A percentile compares a stretch with the other conserved stretches of the same genome.
phyloP scores from a whole-genome alignment of 1,139 yeast species.

The Magnusiomyces magnusii region DNA sequence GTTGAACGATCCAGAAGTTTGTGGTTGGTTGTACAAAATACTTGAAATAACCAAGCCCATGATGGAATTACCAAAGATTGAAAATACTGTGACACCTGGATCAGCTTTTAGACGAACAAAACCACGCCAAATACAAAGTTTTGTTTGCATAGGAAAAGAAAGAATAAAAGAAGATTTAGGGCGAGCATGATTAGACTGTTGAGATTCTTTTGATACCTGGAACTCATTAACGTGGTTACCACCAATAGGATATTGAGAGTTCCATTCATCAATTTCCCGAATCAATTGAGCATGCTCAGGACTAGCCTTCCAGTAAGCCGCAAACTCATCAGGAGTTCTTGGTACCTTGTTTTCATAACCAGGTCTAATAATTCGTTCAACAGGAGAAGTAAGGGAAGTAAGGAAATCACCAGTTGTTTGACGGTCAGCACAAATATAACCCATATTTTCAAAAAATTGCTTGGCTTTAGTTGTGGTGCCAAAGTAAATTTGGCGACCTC shows the following conservation, averaged over 20 bases:
- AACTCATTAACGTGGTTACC: conserved; percentile 28
- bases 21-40: conserved; percentile 55
- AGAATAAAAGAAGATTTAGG: conserved; percentile 57
- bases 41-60: conserved; percentile 71
- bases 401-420: conserved; percentile 79
- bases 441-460: conserved; percentile 55
- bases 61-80: conserved; percentile 54
- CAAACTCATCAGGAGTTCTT: conserved; percentile 60
- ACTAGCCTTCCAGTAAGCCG: conserved; percentile 53
- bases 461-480: conserved; percentile 60
- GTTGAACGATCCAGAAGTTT: conserved; percentile 48
- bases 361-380: conserved; percentile 48
- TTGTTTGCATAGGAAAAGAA: conserved; percentile 55
- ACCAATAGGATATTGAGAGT: conserved; percentile 21
- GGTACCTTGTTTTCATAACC: conserved; percentile 63
- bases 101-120: conserved; percentile 57
- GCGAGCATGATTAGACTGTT: conserved; percentile 47
- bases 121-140: conserved; percentile 53
- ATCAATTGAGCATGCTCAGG: conserved; percentile 40
- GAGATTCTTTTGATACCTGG: conserved; percentile 42
- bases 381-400: conserved; percentile 69
- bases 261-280: conserved; percentile 38
- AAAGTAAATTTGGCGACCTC: conserved; percentile 68
- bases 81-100: conserved; percentile 52
- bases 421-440: conserved; percentile 62